Base-by-base conservation (phyloP, 352 stramenopile genomes). In the Phytopythium aichiense region DNA sequence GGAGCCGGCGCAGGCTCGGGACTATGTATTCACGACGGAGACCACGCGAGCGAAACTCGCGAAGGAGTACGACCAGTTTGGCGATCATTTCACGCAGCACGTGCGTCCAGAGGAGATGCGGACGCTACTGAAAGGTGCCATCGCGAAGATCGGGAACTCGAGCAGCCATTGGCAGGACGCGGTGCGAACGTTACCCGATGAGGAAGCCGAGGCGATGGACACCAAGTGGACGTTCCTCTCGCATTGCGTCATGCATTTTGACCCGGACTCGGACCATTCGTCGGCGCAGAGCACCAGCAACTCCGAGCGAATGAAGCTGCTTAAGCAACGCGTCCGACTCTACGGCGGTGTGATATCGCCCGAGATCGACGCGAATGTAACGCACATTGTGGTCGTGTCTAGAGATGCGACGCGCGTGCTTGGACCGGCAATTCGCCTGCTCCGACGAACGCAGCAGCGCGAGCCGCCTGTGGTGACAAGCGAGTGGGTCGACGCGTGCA, bases 1-100 rank as follows among this genome's bases (percentile, higher is more conserved):
- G 42, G 25, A 81, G 16, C 58, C 68, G 15, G 37, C 81, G 5
- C 88, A 83, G 31, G 80, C 77, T 20, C 63, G 71, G 2, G 84
- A 91, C 66, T 90, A 90, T 51, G 70, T 95, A 22, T 92, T 88
- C 40, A 71, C 84, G n/a, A 92, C 78, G 5, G 75, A 77, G 11
- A 45, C 51, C n/a, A 91, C 78, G 37, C 71, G 73, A 56, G 61
- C 65, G 30, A 35, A 77, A 33, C 65, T 95, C 0, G 78, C 78
- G 6, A 87, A 89, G 38, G 77, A 90, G 57, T 93, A 88, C 61
- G 84, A 93, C 51, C 53, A 55, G 11, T 93, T 77, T 38, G 84
- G 84, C 23, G 87, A 95, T 52, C 79, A 92, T 63, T 92, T 79
- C 55, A 92, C 82, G 11, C 79, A 91, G 11, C 61, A 77, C 38